Conservation (phyloP, 139 green algal species). For the Chlorella vulgaris region DNA sequence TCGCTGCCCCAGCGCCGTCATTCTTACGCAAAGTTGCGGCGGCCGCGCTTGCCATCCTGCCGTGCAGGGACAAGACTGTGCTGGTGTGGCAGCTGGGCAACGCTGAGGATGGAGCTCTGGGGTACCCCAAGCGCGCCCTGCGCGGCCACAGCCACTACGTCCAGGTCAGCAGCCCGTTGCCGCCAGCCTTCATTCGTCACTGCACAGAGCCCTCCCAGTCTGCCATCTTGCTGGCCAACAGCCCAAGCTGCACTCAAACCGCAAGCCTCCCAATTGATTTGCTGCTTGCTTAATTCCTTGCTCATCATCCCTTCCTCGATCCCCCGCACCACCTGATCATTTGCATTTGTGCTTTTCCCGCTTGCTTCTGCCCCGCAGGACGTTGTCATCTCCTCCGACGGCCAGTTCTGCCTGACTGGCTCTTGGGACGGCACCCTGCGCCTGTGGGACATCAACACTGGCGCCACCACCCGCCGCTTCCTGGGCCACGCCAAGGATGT, state of each 20-base stretch:
- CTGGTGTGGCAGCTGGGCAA: slow-evolving; percentile 94
- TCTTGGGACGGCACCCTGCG: slow-evolving; percentile 99
- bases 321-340: too few relatives aligned
- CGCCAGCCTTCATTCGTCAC: too few relatives aligned
- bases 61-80: slow-evolving; percentile 93
- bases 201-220: too few relatives aligned
- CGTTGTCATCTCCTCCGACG: slow-evolving; percentile 98
- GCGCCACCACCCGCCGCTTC: slow-evolving; percentile 96
- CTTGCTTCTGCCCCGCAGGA: slow-evolving; percentile 81
- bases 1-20: neutral
- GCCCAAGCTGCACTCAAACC: too few relatives aligned
- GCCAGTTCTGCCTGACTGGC: slow-evolving; percentile 97
- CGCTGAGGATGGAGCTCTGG: slow-evolving; percentile 82
- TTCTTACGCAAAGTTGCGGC: neutral
- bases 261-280: too few relatives aligned
- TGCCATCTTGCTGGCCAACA: too few relatives aligned
- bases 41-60: neutral
- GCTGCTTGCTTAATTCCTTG: too few relatives aligned
- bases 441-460: slow-evolving; percentile 98
- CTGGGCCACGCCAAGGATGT: slow-evolving; percentile 99
- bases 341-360: too few relatives aligned
- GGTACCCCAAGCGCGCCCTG: slow-evolving; percentile 78
- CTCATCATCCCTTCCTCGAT: too few relatives aligned
- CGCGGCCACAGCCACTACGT: slow-evolving; percentile 95
- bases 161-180: slow-evolving; percentile 56